These are phyloP conservation scores for Chlorencoelia australis DNA, from an alignment of 2,329 filamentous ascomycete genomes.

Conservation along the genomic window DNA sequence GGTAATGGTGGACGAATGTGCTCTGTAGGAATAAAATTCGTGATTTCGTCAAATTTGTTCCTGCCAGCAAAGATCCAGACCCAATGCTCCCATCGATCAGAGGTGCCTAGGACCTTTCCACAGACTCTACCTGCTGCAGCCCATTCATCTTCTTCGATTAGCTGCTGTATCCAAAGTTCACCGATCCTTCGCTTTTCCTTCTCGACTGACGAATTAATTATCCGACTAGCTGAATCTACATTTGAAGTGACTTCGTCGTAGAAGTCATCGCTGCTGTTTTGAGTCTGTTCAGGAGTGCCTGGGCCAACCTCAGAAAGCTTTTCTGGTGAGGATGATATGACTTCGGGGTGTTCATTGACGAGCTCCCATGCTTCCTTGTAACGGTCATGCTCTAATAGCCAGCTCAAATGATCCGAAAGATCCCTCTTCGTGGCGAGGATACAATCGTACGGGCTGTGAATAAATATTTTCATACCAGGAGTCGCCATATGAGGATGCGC, in stretches of 20 bases:
- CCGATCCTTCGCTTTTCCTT: slow-evolving; percentile 87
- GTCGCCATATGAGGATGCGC: slow-evolving; percentile 26
- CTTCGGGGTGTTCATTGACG: slow-evolving; percentile 77
- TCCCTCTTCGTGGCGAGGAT: slow-evolving; percentile 86
- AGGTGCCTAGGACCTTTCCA: slow-evolving; percentile 69
- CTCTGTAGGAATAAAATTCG: slow-evolving; percentile 67
- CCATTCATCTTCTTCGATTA: slow-evolving; percentile 71
- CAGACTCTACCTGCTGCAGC: slow-evolving; percentile 66
- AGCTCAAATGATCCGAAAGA: slow-evolving; percentile 71
- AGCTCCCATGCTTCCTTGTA: slow-evolving; percentile 86
- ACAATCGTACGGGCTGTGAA: slow-evolving; percentile 94
- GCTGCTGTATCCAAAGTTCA: slow-evolving; percentile 84
- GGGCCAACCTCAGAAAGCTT: slow-evolving; percentile 32
- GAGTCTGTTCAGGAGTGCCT: slow-evolving; percentile 30
- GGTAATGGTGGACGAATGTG: slow-evolving; percentile 72
- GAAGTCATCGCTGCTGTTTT: slow-evolving; percentile 46
- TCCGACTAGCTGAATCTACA: slow-evolving; percentile 47
- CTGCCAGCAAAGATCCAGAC: slow-evolving; percentile 84
- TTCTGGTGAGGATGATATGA: slow-evolving; percentile 37
- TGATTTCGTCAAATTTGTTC: slow-evolving; percentile 82
- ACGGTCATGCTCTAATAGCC: slow-evolving; percentile 72
- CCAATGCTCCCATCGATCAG: slow-evolving; percentile 89
- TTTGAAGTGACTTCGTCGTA: slow-evolving; percentile 63
- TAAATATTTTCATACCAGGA: slow-evolving; percentile 71
- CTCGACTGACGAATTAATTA: slow-evolving; percentile 57